Evolutionary conservation across 495 filamentous ascomycete genomes (phyloP), one percentile per base, ranked within the genome.

Genomic region (Trypethelium eluteriae): DNA sequence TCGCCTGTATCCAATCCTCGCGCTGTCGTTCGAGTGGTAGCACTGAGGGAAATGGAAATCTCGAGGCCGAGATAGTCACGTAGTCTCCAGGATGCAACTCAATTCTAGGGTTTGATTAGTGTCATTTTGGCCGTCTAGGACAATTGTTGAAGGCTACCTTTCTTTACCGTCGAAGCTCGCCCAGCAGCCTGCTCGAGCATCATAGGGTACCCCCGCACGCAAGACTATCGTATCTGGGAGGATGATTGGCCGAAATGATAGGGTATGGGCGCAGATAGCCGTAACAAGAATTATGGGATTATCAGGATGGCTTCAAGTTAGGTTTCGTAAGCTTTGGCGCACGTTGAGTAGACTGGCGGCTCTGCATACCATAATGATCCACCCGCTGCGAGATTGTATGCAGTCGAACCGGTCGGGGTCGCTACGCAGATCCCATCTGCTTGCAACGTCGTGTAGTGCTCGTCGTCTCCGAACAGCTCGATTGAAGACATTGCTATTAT

Each of bases 271-370:
- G 74, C 93, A 96, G 63, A 98, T 97, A 39, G 93, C 89, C 0
- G 93, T 96, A 2, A 98, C 84, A 2, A 98, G 86, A 75, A 98
- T 96, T 50, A 98, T 92, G 0, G 94, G 94, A 74, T 98, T 98
- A 66, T 98, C 95, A 0, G 94, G 94, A 71, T 98, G 94, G 67
- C 53, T 59, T 7, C 14, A 14, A 3, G 14, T 34, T 18, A 59
- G 36, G 7, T 16, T 53, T 7, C 18, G 36, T 59, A 35, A 59
- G 53, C 53, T 34, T 18, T 10, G 36, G 36, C 4, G 7, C 18
- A 5, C 25, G 14, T 59, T 25, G 49, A 16, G 5, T 35, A 7
- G 7, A n/a, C 53, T 59, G 11, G 0, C 7, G 18, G n/a, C 11
- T 6, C 18, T 36, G 36, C 32, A 36, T 18, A 59, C 53, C 93